phyloP scores from a whole-genome alignment of 2,329 filamentous ascomycete genomes.

The Bisporella sp. region DNA sequence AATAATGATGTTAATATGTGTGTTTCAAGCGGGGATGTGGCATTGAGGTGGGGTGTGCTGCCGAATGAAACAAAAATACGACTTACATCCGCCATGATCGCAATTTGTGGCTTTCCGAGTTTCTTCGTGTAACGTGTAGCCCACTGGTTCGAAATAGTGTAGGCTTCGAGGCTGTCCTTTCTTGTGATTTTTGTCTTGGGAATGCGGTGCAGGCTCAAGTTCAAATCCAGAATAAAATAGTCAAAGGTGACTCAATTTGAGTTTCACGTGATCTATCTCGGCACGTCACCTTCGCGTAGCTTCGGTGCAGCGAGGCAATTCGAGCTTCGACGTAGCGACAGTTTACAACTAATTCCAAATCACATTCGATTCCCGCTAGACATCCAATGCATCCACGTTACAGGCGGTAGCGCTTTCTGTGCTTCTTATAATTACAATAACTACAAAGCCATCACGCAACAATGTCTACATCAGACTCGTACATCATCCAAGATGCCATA shows the following conservation, averaged over 20 bases:
- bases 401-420: slow-evolving; percentile 21
- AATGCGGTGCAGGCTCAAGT: background rate
- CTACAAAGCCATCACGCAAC: slow-evolving; percentile 2
- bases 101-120: slow-evolving; percentile 19
- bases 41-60: background rate
- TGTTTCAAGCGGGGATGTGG: background rate
- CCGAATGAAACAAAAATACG: background rate
- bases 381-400: slow-evolving; percentile 18
- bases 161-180: no score
- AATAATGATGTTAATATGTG: background rate
- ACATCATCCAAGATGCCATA: slow-evolving; percentile 29
- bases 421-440: slow-evolving; percentile 1
- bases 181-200: background rate
- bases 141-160: no score
- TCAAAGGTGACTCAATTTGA: background rate
- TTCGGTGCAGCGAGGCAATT: no score
- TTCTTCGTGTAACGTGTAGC: no score
- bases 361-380: no score
- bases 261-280: background rate
- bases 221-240: background rate
- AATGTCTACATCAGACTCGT: slow-evolving; percentile 24
- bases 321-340: no score
- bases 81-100: slow-evolving; percentile 43
- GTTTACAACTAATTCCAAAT: background rate
- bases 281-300: background rate